Percentiles rank a stretch among this genome's conserved stretches.
Conservation (phyloP, 2,329 filamentous ascomycete genomes). For the Fusarium sp. region DNA sequence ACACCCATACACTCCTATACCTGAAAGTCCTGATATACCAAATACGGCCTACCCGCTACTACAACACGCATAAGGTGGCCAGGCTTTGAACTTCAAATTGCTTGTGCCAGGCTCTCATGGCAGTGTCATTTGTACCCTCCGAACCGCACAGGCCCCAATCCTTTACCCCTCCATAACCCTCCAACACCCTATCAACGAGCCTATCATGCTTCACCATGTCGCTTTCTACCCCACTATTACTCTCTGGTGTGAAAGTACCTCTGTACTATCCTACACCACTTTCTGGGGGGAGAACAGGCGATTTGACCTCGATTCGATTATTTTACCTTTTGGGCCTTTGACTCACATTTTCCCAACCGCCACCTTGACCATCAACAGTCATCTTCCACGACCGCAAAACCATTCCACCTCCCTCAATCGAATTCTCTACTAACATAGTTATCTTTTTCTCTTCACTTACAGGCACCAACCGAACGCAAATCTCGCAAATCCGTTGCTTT, state of each 20-base stretch:
- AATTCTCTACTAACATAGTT: slow-evolving; percentile 29
- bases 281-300: slow-evolving; percentile 30
- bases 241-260: slow-evolving; percentile 41
- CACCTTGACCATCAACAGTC: slow-evolving; percentile 37
- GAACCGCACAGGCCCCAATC: slow-evolving; percentile 32
- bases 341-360: slow-evolving; percentile 49
- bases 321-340: slow-evolving; percentile 38
- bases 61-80: neutral
- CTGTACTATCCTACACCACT: slow-evolving; percentile 40
- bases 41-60: neutral
- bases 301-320: slow-evolving; percentile 40
- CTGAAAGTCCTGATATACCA: neutral
- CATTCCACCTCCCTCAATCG: slow-evolving; percentile 19
- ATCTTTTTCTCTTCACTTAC: slow-evolving; percentile 38
- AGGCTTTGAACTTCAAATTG: slow-evolving; percentile 28
- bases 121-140: slow-evolving; percentile 20
- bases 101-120: slow-evolving; percentile 21
- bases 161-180: slow-evolving; percentile 45
- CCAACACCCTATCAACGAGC: slow-evolving; percentile 32
- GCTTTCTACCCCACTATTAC: slow-evolving; percentile 25
- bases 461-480: slow-evolving; percentile 67
- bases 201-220: slow-evolving; percentile 32
- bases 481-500: slow-evolving; percentile 95
- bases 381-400: slow-evolving; percentile 7
- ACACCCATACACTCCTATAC: neutral